phyloP scores from a whole-genome alignment of 2,329 filamentous ascomycete species.

The Colletotrichum tamarilloi region DNA sequence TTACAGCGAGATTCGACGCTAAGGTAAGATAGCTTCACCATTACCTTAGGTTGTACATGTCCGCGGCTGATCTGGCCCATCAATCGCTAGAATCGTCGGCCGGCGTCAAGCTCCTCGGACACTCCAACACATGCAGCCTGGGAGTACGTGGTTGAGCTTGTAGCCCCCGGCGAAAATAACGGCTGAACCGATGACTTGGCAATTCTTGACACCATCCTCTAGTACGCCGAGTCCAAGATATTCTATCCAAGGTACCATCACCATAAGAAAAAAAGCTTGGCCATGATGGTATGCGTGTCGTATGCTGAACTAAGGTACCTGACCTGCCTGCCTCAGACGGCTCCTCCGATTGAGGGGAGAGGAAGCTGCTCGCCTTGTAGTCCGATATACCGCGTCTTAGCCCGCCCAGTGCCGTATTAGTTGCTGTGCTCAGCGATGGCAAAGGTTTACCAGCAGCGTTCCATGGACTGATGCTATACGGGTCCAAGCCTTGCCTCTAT shows the following conservation, averaged over 20 bases:
- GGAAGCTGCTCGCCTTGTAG: background rate
- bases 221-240: background rate
- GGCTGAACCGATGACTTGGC: background rate
- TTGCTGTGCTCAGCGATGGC: background rate
- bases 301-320: background rate
- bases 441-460: background rate
- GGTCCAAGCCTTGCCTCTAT: background rate
- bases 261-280: background rate
- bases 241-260: too few relatives aligned
- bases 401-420: background rate
- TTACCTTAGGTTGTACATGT: too few relatives aligned
- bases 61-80: background rate
- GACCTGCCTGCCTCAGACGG: background rate
- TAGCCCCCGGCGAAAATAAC: background rate
- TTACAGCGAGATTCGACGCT: background rate
- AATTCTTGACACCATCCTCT: background rate
- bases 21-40: background rate
- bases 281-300: background rate
- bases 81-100: constrained; percentile 13
- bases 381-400: background rate
- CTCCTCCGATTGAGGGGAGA: background rate
- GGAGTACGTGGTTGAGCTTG: too few relatives aligned
- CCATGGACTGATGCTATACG: background rate
- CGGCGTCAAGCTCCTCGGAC: background rate
- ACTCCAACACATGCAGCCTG: too few relatives aligned